Base-by-base conservation (phyloP, 371 early-diverging fungal genomes). In the Circinella minor region DNA sequence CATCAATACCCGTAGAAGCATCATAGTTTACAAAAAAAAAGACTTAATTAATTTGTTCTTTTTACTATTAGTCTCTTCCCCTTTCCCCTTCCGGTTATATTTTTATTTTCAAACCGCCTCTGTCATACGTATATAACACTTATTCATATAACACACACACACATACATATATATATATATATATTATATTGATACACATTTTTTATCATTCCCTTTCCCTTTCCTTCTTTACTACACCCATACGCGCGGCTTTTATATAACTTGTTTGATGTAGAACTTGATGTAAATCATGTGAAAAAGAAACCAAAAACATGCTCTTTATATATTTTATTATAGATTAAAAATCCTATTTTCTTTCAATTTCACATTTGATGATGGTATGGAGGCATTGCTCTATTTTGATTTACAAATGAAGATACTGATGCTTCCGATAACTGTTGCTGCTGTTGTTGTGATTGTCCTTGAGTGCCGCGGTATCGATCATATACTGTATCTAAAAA, bases 401-500 rank as follows among this genome's bases (percentile, higher is more conserved):
- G 5, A n/a, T 51, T 51, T 51, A n/a, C n/a, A n/a, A 51, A 51
- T 8, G 51, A 13, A 5, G 51, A 51, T 51, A 3, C 1, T 51
- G 51, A 51, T n/a, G 47, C 9, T 47, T 9, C 9, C 15, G 47
- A 15, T 15, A 47, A 15, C 15, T 9, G 47, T 47, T 47, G 47
- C 15, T 11, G 15, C 47, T 9, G 47, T 15, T 9, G 47, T 47
- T 9, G 47, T 47, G 8, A 15, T 51, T 14, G 51, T 51, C 17
- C 51, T 55, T 43, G 55, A 7, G 43, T 34, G 8, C 17, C 39
- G 46, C 55, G 61, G 57, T 71, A 71, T 14, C 57, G 47, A 17
- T 66, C 63, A 57, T 74, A 74, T 47, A 74, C 43, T 27, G 57
- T 55, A 55, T 74, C 74, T 49, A 74, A 60, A 43, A 74, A 74